Evolutionary conservation across 1,284 basidiomycete genomes (phyloP), one percentile per base, ranked within the genome.

Genomic region (Marasmius fiardii): DNA sequence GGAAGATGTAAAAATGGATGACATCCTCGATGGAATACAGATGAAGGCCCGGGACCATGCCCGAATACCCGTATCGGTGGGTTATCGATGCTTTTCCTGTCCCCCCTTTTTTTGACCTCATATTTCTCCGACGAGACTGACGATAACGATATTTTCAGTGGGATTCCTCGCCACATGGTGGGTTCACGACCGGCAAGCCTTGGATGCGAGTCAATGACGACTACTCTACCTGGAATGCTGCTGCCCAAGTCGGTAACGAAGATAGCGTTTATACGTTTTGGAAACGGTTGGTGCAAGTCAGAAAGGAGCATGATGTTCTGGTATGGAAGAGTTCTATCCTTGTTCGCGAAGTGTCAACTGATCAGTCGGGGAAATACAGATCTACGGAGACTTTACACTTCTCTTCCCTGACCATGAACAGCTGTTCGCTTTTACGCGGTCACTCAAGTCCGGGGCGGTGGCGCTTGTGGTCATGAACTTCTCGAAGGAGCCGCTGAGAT

Each of bases 161-260:
- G 89, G 75, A 83, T 55, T 62, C 71, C 3, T 71, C 71, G 1
- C 44, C 69, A 4, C 74, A 90, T 55, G 86, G 75, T 0, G 89
- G 90, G 0, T 92, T 91, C 68, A 82, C 82, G 3, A 75, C 76
- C 0, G 81, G 79, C 2, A 76, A 70, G 12, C 86, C 89, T 0
- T 92, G 88, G 90, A 92, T 92, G 87, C 74, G 85, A 12, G 81
- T 88, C 8, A 85, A 89, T 62, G 85, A 88, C 43, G 86, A 90
- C 62, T 87, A 84, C 64, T 63, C 68, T 2, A 60, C 55, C 0
- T 88, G 86, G 79, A 92, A 92, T 64, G 86, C 77, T 7, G 74
- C 68, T 1, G 68, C 67, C 4, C 82, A 89, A 66, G 52, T 75
- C 8, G 59, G 66, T 0, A 78, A 88, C 52, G 59, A 70, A 0